Evolutionary conservation across 1,284 basidiomycete genomes (phyloP).

Genomic region (Cryptococcus floricola): DNA sequence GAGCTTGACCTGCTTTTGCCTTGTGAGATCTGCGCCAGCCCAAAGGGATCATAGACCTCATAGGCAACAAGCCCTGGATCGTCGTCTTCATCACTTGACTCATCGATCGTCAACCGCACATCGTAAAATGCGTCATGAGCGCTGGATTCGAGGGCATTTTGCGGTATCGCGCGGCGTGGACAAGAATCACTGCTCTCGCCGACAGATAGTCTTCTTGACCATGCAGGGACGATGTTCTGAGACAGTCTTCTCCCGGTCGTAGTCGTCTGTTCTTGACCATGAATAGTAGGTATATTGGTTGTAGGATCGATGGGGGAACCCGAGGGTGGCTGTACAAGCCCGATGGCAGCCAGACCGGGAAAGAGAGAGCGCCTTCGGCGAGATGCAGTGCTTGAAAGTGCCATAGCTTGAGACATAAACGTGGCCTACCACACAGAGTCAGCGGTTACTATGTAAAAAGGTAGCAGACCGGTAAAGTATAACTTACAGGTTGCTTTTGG

Average conservation of each 20-base stretch:
- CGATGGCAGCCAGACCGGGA: slow-evolving; percentile 12
- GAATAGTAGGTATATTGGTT: slow-evolving; percentile 6
- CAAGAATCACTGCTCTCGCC: slow-evolving; percentile 21
- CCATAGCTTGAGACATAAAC: no score
- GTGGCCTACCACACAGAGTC: no score
- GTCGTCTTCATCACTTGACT: slow-evolving; percentile 15
- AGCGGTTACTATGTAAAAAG: no score
- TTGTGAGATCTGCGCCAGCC: background rate
- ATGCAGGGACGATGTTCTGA: slow-evolving; percentile 22
- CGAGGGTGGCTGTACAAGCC: slow-evolving; percentile 6
- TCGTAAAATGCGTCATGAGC: slow-evolving; percentile 18
- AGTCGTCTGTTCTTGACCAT: slow-evolving; percentile 18
- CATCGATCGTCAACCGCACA: slow-evolving; percentile 21
- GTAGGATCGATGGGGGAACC: slow-evolving; percentile 15
- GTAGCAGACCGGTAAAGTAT: no score
- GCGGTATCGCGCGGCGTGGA: slow-evolving; percentile 10
- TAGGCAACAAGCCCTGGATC: background rate
- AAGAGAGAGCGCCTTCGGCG: slow-evolving; percentile 9
- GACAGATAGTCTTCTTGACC: slow-evolving; percentile 19
- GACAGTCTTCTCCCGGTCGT: slow-evolving; percentile 23
- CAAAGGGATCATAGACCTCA: background rate
- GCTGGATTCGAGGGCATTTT: slow-evolving; percentile 15
- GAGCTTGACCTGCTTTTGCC: background rate
- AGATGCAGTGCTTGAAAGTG: background rate
- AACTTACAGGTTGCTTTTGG: no score